These are phyloP conservation scores for Verticillium nonalfalfae DNA, from an alignment of 2,329 filamentous ascomycete species.

Conservation along the genomic window DNA sequence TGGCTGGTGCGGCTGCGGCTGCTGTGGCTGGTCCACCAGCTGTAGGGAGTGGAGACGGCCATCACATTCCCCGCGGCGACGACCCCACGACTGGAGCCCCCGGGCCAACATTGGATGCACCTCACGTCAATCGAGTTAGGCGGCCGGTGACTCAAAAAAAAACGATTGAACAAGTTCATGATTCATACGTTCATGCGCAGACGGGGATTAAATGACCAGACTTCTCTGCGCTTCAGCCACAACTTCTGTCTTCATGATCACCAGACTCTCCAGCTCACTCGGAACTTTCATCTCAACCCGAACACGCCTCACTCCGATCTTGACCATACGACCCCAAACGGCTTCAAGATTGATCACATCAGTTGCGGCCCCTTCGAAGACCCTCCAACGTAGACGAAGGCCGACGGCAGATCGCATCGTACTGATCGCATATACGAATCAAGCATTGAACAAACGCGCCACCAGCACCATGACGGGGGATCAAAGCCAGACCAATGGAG, in stretches of 20 bases:
- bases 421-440: not conserved
- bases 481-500: constrained; percentile 23
- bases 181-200: not conserved
- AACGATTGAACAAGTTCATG: not conserved
- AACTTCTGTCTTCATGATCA: not conserved
- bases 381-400: not conserved
- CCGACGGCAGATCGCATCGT: not conserved
- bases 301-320: not conserved
- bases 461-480: not conserved
- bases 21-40: no score
- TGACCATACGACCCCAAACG: not conserved
- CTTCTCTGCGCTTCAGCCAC: not conserved
- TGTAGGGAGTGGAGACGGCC: no score
- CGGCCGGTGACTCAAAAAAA: constrained; percentile 7
- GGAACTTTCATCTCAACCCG: not conserved
- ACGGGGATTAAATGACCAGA: not conserved
- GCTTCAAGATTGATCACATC: not conserved
- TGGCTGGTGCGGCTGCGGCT: not conserved
- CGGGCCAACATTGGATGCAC: constrained; percentile 5
- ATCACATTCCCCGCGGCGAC: not conserved
- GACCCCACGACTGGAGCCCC: not conserved
- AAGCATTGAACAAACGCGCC: not conserved
- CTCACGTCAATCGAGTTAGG: not conserved
- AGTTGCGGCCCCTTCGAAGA: not conserved
- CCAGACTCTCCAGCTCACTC: not conserved